Evolutionary conservation across 1,284 basidiomycete genomes (phyloP).

Genomic region (Heliocybe sulcata): DNA sequence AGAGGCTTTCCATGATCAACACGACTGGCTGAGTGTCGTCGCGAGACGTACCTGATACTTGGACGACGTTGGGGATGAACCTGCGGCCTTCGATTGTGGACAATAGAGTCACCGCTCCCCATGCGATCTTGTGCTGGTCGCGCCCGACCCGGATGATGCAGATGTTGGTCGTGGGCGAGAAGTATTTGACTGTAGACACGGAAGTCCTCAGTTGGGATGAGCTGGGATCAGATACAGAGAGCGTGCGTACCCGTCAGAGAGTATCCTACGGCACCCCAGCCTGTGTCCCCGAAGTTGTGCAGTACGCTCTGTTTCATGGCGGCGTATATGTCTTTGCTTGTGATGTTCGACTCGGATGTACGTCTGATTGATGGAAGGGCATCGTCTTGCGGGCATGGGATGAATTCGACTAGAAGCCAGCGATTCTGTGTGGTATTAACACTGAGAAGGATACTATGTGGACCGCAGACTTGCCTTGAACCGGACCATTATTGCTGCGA

Average conservation of each 20-base stretch:
- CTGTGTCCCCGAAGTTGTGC: slow-evolving; percentile 67
- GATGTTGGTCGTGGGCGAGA: slow-evolving; percentile 67
- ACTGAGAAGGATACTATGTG: neutral
- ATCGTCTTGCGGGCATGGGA: slow-evolving; percentile 28
- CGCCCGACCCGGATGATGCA: slow-evolving; percentile 75
- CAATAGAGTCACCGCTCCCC: slow-evolving; percentile 65
- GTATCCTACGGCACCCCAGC: slow-evolving; percentile 70
- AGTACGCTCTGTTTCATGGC: slow-evolving; percentile 68
- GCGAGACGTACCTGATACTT: slow-evolving; percentile 65
- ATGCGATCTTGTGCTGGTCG: slow-evolving; percentile 66
- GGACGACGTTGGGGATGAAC: slow-evolving; percentile 64
- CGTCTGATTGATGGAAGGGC: slow-evolving; percentile 9
- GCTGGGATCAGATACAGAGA: neutral
- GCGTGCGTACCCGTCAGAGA: slow-evolving; percentile 51
- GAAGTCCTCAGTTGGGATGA: neutral
- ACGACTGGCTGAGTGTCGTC: too few species aligned
- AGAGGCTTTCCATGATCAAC: neutral
- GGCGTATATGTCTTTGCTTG: slow-evolving; percentile 54
- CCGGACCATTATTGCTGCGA: slow-evolving; percentile 38
- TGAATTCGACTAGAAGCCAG: slow-evolving; percentile 73
- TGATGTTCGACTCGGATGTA: slow-evolving; percentile 21
- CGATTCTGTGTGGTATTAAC: slow-evolving; percentile 47
- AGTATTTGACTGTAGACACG: slow-evolving; percentile 62
- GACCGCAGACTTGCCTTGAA: slow-evolving; percentile 40
- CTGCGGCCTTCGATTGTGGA: slow-evolving; percentile 46